Evolutionary conservation across 2,329 filamentous ascomycete genomes (phyloP).

Genomic region (Orbilia quercus): DNA sequence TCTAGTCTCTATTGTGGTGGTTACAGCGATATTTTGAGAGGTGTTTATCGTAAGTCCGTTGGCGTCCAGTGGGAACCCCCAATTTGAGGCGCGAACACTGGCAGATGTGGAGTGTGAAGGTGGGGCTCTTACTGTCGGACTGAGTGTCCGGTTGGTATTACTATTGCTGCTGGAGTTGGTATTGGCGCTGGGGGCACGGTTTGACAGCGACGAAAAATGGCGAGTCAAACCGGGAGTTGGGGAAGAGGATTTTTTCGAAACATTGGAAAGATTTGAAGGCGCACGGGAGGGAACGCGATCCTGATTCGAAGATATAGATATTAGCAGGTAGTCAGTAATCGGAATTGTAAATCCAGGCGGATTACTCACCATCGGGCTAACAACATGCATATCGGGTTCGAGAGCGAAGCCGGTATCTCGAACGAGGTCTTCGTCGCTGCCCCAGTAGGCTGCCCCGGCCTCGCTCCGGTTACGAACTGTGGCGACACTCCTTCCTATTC

Average conservation of each 20-base stretch:
- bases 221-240: constrained; percentile 27
- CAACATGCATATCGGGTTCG: constrained; percentile 33
- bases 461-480: constrained; percentile 40
- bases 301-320: constrained; percentile 2
- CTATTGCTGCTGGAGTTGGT: constrained; percentile 27
- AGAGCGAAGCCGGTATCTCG: constrained; percentile 73
- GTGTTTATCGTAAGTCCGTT: constrained; percentile 38
- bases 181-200: constrained; percentile 26
- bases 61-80: constrained; percentile 43
- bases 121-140: constrained; percentile 23
- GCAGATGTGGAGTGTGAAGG: constrained; percentile 46
- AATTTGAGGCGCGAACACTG: constrained; percentile 45
- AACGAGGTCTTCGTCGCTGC: constrained; percentile 91
- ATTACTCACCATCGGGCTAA: constrained; percentile 39
- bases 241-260: constrained; percentile 24
- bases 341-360: background rate
- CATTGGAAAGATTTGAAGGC: constrained; percentile 28
- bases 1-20: constrained; percentile 48
- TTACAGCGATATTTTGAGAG: constrained; percentile 34
- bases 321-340: background rate
- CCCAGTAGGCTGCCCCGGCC: constrained; percentile 70
- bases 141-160: constrained; percentile 14
- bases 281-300: constrained; percentile 45
- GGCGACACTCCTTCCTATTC: constrained; percentile 64
- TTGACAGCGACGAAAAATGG: constrained; percentile 38